phyloP scores from a whole-genome alignment of 2,329 filamentous ascomycete species.

The Fusarium sambucinum region DNA sequence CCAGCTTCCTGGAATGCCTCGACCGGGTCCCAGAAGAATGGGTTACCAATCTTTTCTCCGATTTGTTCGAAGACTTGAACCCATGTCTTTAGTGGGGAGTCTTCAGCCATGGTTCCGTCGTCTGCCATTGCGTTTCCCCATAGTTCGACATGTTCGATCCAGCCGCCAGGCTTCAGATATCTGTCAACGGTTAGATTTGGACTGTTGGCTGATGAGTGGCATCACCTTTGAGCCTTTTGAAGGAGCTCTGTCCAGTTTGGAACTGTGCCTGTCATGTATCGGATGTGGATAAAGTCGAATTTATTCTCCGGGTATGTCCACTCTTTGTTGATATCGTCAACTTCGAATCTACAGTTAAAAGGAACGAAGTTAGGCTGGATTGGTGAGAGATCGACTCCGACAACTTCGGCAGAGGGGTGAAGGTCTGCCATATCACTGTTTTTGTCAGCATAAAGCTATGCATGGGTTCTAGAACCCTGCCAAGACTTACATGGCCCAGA shows the following conservation, averaged over 20 bases:
- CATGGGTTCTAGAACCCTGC: fast-evolving
- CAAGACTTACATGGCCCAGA: slow-evolving; percentile 30
- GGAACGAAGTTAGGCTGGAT: slow-evolving; percentile 31
- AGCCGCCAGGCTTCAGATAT: slow-evolving; percentile 21
- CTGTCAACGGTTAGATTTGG: not conserved
- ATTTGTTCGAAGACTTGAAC: slow-evolving; percentile 21
- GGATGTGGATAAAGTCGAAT: slow-evolving; percentile 33
- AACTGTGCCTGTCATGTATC: slow-evolving; percentile 25
- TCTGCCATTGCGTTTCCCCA: slow-evolving; percentile 29
- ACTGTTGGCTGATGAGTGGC: not conserved
- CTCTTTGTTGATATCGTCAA: slow-evolving; percentile 30
- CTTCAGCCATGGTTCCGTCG: slow-evolving; percentile 28
- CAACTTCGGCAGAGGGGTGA: slow-evolving; percentile 22
- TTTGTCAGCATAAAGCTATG: fast-evolving
- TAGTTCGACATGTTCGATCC: slow-evolving; percentile 31
- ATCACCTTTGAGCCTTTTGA: slow-evolving; percentile 20
- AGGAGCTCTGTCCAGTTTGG: slow-evolving; percentile 24
- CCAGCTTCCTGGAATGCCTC: slow-evolving; percentile 20
- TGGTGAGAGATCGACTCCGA: slow-evolving; percentile 25
- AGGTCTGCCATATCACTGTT: slow-evolving; percentile 27
- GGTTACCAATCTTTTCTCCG: slow-evolving; percentile 21
- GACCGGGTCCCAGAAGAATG: slow-evolving; percentile 27
- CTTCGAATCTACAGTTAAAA: slow-evolving; percentile 25
- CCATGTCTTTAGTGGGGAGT: slow-evolving; percentile 32
- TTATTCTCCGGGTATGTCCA: slow-evolving; percentile 23